A percentile compares a stretch with the other conserved stretches of the same genome.
Conservation (phyloP, 2,329 filamentous ascomycete genomes). For the Aureobasidium melanogenum region DNA sequence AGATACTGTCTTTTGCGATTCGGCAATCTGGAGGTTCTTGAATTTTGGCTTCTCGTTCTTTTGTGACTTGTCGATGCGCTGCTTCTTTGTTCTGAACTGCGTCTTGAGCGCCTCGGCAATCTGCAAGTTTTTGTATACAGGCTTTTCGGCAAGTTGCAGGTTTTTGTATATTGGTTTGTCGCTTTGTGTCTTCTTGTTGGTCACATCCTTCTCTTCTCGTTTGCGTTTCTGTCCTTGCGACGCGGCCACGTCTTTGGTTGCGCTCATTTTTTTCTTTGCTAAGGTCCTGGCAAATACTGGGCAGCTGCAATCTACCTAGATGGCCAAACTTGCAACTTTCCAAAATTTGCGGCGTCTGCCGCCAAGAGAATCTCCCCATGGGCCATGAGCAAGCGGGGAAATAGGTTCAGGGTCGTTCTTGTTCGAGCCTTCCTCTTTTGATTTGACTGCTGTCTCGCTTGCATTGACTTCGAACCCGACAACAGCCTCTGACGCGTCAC, state of each 20-base stretch:
- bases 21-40: conserved; percentile 7
- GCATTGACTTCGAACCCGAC: background rate
- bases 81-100: background rate
- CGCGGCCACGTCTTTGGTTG: background rate
- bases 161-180: conserved; percentile 9
- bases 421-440: background rate
- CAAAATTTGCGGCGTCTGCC: background rate
- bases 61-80: background rate
- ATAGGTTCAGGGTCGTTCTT: background rate
- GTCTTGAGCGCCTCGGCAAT: background rate
- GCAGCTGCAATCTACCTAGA: background rate
- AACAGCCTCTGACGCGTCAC: background rate
- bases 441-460: conserved; percentile 1
- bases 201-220: conserved; percentile 3
- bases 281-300: background rate
- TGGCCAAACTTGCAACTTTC: background rate
- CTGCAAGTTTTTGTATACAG: conserved; percentile 8
- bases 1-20: background rate
- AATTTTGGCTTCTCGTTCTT: background rate
- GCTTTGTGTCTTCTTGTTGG: background rate
- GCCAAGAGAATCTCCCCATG: background rate
- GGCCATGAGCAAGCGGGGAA: no score
- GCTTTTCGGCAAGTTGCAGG: background rate
- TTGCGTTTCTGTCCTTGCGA: conserved; percentile 12
- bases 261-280: background rate